Conservation (phyloP, 2,329 filamentous ascomycete genomes). For the Tolypocladium album region DNA sequence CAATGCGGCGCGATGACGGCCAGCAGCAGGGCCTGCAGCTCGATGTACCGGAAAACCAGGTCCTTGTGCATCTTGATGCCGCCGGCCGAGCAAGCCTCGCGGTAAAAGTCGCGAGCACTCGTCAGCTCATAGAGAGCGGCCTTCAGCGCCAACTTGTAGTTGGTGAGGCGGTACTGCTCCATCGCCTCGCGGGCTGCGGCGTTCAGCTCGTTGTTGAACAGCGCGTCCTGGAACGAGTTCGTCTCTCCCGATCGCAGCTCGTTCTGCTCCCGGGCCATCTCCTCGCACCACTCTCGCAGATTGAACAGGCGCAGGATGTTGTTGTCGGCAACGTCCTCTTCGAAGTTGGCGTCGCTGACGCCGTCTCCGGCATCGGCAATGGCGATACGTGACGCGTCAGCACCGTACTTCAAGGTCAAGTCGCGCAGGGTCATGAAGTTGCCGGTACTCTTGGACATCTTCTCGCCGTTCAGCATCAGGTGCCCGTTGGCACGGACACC, state of each 20-base stretch:
- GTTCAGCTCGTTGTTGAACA: constrained; percentile 94
- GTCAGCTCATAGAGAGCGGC: constrained; percentile 83
- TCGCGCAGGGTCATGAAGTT: constrained; percentile 93
- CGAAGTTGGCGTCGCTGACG: constrained; percentile 93
- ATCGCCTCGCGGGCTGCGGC: constrained; percentile 66
- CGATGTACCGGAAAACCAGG: constrained; percentile 68
- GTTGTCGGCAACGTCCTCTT: constrained; percentile 87
- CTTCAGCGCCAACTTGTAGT: constrained; percentile 75
- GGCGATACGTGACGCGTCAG: constrained; percentile 82
- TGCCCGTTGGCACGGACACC: constrained; percentile 86
- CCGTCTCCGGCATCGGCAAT: constrained; percentile 91
- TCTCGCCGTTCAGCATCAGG: constrained; percentile 88
- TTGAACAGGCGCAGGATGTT: constrained; percentile 76
- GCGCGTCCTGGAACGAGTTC: constrained; percentile 70
- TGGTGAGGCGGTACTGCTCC: constrained; percentile 66
- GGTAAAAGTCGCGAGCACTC: constrained; percentile 81
- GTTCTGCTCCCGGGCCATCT: constrained; percentile 59
- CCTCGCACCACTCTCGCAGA: constrained; percentile 86
- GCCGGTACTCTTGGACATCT: constrained; percentile 96
- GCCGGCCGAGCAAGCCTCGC: constrained; percentile 66
- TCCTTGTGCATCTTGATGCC: constrained; percentile 81
- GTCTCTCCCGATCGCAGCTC: constrained; percentile 63
- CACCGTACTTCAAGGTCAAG: constrained; percentile 82
- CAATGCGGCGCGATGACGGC: constrained; percentile 85
- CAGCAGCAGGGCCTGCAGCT: constrained; percentile 75